phyloP scores from a whole-genome alignment of 2,329 filamentous ascomycete species.

The Aspergillus sp. region DNA sequence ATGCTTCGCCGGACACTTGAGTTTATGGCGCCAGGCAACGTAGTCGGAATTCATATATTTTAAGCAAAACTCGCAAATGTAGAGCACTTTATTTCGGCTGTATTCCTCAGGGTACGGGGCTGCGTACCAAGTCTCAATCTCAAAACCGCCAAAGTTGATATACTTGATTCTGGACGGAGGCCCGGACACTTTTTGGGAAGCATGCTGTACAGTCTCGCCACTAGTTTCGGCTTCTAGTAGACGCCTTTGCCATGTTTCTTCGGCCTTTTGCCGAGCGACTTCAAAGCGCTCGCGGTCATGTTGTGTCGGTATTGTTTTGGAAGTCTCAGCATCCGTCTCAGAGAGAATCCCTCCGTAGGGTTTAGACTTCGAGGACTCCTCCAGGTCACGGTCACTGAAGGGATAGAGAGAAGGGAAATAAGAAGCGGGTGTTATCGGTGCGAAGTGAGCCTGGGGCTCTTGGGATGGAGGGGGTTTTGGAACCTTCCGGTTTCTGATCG shows the following conservation, averaged over 20 bases:
- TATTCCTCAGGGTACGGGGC: slow-evolving; percentile 98
- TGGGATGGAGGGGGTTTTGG: slow-evolving; percentile 44
- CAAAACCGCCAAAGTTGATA: slow-evolving; percentile 95
- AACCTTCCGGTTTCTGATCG: slow-evolving; percentile 50
- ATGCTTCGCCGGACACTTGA: slow-evolving; percentile 94
- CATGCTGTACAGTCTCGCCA: slow-evolving; percentile 62
- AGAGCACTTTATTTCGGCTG: slow-evolving; percentile 92
- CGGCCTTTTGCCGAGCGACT: slow-evolving; percentile 82
- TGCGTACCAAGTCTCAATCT: slow-evolving; percentile 99
- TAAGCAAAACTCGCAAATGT: slow-evolving; percentile 98
- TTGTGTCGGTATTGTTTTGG: slow-evolving; percentile 77
- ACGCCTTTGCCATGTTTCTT: slow-evolving; percentile 83
- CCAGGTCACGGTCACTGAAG: slow-evolving; percentile 83
- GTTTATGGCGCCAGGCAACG: slow-evolving; percentile 95
- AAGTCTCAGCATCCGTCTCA: slow-evolving; percentile 86
- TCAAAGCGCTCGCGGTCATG: slow-evolving; percentile 86
- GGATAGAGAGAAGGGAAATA: slow-evolving; percentile 82
- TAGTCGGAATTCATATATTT: slow-evolving; percentile 99
- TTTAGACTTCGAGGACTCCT: slow-evolving; percentile 82
- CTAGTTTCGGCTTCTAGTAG: slow-evolving; percentile 63
- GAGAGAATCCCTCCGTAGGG: slow-evolving; percentile 92
- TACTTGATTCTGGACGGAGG: slow-evolving; percentile 96
- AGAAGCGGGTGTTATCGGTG: slow-evolving; percentile 58
- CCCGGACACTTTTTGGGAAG: slow-evolving; percentile 72
- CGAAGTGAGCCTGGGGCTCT: slow-evolving; percentile 55